These are phyloP conservation scores for Escovopsis sp. DNA, from an alignment of 2,329 filamentous ascomycete species.

Conservation along the genomic window DNA sequence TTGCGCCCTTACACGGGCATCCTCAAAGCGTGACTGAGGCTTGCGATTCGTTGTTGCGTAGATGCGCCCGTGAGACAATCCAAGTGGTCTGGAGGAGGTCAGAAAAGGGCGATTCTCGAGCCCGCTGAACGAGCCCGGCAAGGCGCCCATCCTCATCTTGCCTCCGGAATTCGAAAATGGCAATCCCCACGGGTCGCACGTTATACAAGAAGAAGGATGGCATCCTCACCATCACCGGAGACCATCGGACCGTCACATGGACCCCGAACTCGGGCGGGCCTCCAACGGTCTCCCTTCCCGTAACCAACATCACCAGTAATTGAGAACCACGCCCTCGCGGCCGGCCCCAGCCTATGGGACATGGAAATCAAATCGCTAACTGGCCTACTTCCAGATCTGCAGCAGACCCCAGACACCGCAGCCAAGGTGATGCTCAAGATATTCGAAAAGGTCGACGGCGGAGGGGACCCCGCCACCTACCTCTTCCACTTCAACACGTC, in stretches of 20 bases:
- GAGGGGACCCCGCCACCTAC: constrained; percentile 51
- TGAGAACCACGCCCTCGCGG: background rate
- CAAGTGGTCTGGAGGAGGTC: background rate
- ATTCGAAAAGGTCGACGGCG: constrained; percentile 53
- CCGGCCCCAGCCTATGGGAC: no score
- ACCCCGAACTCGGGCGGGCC: constrained; percentile 52
- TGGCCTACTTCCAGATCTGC: constrained; percentile 49
- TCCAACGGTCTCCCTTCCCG: constrained; percentile 51
- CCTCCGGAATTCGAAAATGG: constrained; percentile 25
- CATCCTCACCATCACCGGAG: constrained; percentile 56
- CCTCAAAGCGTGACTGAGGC: background rate
- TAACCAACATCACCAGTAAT: constrained; percentile 69
- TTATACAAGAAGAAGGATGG: constrained; percentile 96
- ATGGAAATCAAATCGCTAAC: background rate
- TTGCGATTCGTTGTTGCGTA: background rate
- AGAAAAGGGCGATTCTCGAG: background rate
- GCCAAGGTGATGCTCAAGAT: constrained; percentile 91
- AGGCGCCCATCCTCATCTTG: constrained; percentile 2
- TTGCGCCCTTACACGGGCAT: background rate
- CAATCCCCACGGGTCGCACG: constrained; percentile 48
- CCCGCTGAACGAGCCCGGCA: background rate
- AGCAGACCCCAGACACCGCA: constrained; percentile 80
- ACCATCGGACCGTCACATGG: constrained; percentile 68
- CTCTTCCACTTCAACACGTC: constrained; percentile 81
- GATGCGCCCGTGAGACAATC: background rate